These are phyloP conservation scores for Lasiodiplodia sp. DNA, from an alignment of 2,329 filamentous ascomycete genomes.

Conservation along the genomic window DNA sequence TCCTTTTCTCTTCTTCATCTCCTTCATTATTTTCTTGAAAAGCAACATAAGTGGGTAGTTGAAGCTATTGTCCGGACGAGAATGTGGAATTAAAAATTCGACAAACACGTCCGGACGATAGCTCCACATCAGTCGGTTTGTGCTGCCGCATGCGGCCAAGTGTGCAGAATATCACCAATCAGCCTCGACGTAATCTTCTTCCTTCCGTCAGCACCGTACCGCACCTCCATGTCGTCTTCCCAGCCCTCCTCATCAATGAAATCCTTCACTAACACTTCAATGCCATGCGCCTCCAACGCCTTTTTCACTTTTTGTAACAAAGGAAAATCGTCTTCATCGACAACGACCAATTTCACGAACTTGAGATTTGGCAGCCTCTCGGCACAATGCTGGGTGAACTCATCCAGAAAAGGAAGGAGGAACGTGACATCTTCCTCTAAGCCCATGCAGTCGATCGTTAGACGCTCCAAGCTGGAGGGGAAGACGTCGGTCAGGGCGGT, in stretches of 20 bases:
- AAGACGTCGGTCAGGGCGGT: conserved; percentile 7
- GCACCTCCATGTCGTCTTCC: conserved; percentile 10
- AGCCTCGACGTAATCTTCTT: conserved; percentile 20
- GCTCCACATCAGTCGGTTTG: neutral
- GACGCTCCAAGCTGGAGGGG: neutral
- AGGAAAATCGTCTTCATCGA: conserved; percentile 8
- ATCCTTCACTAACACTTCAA: conserved; percentile 14
- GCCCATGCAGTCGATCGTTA: conserved; percentile 13
- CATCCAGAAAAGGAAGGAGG: neutral
- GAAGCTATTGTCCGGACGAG: no score
- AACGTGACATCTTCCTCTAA: conserved; percentile 17
- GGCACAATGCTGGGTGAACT: neutral
- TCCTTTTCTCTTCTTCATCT: no score
- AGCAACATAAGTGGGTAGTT: no score
- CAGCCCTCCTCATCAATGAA: conserved; percentile 20
- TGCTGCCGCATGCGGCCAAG: neutral
- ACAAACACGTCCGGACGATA: no score
- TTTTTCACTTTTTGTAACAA: neutral
- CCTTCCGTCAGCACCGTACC: conserved; percentile 4
- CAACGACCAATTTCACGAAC: conserved; percentile 12
- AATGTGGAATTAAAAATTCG: no score
- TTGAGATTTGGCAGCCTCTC: neutral
- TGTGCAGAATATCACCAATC: conserved; percentile 10
- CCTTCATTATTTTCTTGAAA: no score
- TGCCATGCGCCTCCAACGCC: neutral